Base-by-base conservation (phyloP, 2,329 filamentous ascomycete genomes). In the Madurella fahalii region DNA sequence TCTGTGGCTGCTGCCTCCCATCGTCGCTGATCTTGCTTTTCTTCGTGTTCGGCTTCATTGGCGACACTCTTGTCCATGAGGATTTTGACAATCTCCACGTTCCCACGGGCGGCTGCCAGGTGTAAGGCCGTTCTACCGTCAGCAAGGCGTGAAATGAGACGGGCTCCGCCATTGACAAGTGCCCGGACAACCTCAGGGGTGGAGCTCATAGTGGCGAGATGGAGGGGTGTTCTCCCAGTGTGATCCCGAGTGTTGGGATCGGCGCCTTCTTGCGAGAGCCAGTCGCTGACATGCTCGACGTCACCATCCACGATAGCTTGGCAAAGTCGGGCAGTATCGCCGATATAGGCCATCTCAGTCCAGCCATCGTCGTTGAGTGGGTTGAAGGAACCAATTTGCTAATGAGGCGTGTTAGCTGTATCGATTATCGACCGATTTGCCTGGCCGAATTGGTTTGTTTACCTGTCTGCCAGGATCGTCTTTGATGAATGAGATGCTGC, bases 291-390 rank as follows among this genome's bases (percentile, higher is more conserved):
- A 58, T 83, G 79, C 39, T 89, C 84, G 2, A 86, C 62, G 67
- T 95, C 85, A 1, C 80, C 76, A 61, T 91, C 84, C 4, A 92
- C 83, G 54, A 95, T 95, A 1, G 88, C 90, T 65, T 91, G 86
- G 64, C 89, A 95, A 2, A 95, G 77, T 15, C 81, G 77, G 39
- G 83, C 84, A 1, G 89, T 92, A 61, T 91, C 89, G 11, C 89
- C 88, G 37, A 95, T 79, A 61, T 95, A 95, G 0, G 90, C 89
- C 89, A 95, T 94, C 60, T 92, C 88, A 0, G 90, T 94, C 89
- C 90, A 95, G 65, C 94, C 89, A 48, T 89, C 79, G 41, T 90
- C 84, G 0, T 87, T 92, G 39, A 93, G 77, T 0, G 90, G 90
- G 63, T 94, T 87, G 72, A 95, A 95, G 9, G 79, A 82, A 25